Evolutionary conservation across 106 monocot genomes (phyloP).

Genomic region (Amphibolis antarctica): DNA sequence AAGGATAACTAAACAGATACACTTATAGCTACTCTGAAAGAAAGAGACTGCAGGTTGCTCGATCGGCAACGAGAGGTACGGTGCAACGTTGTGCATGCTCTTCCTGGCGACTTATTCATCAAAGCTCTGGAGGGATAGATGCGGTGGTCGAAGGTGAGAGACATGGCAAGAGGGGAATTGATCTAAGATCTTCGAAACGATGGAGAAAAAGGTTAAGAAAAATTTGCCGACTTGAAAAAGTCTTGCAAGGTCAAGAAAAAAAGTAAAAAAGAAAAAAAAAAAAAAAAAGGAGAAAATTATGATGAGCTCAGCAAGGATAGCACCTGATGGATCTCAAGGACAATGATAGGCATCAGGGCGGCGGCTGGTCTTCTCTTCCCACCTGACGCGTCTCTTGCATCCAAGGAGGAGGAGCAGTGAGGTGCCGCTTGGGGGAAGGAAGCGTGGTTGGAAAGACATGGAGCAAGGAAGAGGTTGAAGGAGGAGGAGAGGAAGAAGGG

Average conservation of each 20-base stretch:
- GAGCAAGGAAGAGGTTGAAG: too few species aligned
- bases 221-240: not conserved
- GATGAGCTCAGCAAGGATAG: constrained; percentile 1
- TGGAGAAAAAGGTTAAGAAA: not conserved
- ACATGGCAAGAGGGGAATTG: not conserved
- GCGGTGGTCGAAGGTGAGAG: not conserved
- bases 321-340: not conserved
- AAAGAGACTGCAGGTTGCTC: too few species aligned
- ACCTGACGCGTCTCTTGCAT: not conserved
- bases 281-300: not conserved
- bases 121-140: not conserved
- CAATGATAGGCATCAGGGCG: not conserved
- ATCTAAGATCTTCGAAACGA: rapidly evolving
- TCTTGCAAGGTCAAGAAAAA: constrained; percentile 10
- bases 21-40: too few species aligned
- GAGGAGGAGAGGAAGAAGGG: not conserved
- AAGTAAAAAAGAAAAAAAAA: not conserved
- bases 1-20: too few species aligned
- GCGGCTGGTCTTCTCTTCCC: not conserved
- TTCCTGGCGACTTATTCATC: too few species aligned
- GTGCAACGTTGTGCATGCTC: too few species aligned
- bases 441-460: not conserved
- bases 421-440: not conserved
- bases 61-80: too few species aligned
- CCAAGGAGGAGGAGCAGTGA: not conserved